Evolutionary conservation across 805 yeast genomes (phyloP).

Genomic region (Saturnispora ahearnii): DNA sequence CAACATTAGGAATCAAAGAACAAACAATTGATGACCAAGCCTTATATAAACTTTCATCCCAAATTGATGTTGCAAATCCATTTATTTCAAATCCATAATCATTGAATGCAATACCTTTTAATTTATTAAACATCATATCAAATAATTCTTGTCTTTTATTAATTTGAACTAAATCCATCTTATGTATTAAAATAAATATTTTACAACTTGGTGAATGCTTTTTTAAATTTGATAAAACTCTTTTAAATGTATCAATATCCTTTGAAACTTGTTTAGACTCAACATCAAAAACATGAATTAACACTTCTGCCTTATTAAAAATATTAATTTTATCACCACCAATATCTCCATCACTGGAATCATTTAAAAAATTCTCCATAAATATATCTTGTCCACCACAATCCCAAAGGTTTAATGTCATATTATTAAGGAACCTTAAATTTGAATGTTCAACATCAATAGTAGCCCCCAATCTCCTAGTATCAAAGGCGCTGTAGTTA

Average conservation of each 20-base stretch:
- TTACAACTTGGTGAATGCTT: slow-evolving; percentile 86
- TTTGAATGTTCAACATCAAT: slow-evolving; percentile 98
- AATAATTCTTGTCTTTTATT: slow-evolving; percentile 81
- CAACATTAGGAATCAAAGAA: slow-evolving; percentile 87
- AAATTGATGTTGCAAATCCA: slow-evolving; percentile 92
- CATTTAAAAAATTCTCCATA: slow-evolving; percentile 72
- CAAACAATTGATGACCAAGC: slow-evolving; percentile 98
- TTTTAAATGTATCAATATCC: slow-evolving; percentile 85
- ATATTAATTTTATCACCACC: slow-evolving; percentile 58
- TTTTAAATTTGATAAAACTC: slow-evolving; percentile 71
- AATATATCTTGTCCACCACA: slow-evolving; percentile 98
- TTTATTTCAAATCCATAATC: slow-evolving; percentile 56
- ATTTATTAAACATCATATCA: slow-evolving; percentile 71
- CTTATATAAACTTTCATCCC: slow-evolving; percentile 93
- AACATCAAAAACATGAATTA: slow-evolving; percentile 93
- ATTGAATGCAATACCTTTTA: slow-evolving; percentile 57
- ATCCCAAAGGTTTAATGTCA: slow-evolving; percentile 95
- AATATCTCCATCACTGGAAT: slow-evolving; percentile 15
- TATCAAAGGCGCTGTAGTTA: slow-evolving; percentile 94
- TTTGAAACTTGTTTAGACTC: slow-evolving; percentile 86
- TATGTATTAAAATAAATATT: slow-evolving; percentile 84
- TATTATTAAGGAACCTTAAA: slow-evolving; percentile 82
- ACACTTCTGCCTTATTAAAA: slow-evolving; percentile 89
- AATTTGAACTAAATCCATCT: slow-evolving; percentile 89
- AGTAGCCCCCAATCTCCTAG: slow-evolving; percentile 91